Evolutionary conservation across 345 rosid species (phyloP), one percentile per base, ranked within the genome.

Genomic region (Punica granatum): DNA sequence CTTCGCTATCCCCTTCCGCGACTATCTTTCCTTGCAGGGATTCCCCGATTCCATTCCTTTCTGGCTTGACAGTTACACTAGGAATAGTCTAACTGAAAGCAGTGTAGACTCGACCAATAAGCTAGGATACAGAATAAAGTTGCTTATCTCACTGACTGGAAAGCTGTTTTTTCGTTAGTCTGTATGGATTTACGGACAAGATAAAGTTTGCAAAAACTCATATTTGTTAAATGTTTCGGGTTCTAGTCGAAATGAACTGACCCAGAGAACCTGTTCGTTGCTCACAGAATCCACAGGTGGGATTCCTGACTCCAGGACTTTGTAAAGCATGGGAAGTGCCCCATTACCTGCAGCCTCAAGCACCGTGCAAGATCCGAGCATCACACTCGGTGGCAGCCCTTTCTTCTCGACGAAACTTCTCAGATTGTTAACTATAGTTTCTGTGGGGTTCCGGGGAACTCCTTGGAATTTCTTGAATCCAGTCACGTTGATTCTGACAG

Each of bases 381-480:
- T 81, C 67, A 89, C 67, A 16, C 92, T 88, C 67, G 88, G 75
- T 64, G 86, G 79, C 83, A 85, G 79, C 2, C 88, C 84, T 69
- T 77, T 79, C 72, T 68, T 88, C 69, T 78, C 84, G 18, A 82
- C 73, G 70, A 69, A 85, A 7, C 71, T 71, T 79, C 73, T 87
- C 72, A 91, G 74, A 69, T 79, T 89, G 36, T 41, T 80, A 21
- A 87, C 93, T 33, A 89, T 77, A 31, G 71, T 84, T 83, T 89
- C 96, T 0, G 96, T 91, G 18, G 96, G 97, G 79, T 89, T 91
- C 10, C 83, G 83, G 8, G 83, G 49, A 65, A 91, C 92, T 37
- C 90, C 93, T 60, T 79, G 84, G 64, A 91, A 91, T 70, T 81
- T 91, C 85, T 91, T 87, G 78, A 89, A 91, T 19, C 92, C 96